Evolutionary conservation across 768 basidiomycete species (phyloP).

Genomic region (Suillus brevipes): DNA sequence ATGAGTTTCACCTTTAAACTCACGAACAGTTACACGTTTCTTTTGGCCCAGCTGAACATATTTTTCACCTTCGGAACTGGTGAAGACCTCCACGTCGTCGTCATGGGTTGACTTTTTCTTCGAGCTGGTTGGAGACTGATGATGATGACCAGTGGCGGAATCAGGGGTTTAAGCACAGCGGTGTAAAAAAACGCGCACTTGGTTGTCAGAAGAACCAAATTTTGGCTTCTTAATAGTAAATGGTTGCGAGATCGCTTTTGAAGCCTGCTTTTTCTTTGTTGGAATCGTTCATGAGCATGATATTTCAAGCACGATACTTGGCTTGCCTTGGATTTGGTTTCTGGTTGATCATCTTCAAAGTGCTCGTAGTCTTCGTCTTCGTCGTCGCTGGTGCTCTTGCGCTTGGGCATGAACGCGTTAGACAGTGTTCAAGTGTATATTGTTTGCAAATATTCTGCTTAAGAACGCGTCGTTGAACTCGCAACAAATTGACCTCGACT

Average conservation of each 20-base stretch:
- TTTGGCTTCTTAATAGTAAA: conserved; percentile 41
- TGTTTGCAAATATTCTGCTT: background rate
- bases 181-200: conserved; percentile 4
- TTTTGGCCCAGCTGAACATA: conserved; percentile 74
- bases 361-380: conserved; percentile 22
- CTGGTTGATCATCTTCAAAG: background rate
- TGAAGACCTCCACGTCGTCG: conserved; percentile 14
- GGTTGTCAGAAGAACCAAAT: conserved; percentile 8
- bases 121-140: conserved; percentile 16
- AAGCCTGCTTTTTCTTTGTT: background rate
- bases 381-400: conserved; percentile 19
- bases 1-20: conserved; percentile 43
- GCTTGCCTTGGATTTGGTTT: background rate
- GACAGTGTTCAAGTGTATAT: background rate
- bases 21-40: conserved; percentile 58
- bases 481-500: no score
- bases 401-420: conserved; percentile 16
- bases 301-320: background rate
- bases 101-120: conserved; percentile 1
- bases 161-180: conserved; percentile 18
- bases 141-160: conserved; percentile 7
- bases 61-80: conserved; percentile 34
- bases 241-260: conserved; percentile 13
- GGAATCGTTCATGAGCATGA: background rate
- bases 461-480: conserved; percentile 16